Percentiles rank a stretch among this genome's conserved stretches.
Conservation (phyloP, 768 basidiomycete species). For the Cystofilobasidium capitatum region DNA sequence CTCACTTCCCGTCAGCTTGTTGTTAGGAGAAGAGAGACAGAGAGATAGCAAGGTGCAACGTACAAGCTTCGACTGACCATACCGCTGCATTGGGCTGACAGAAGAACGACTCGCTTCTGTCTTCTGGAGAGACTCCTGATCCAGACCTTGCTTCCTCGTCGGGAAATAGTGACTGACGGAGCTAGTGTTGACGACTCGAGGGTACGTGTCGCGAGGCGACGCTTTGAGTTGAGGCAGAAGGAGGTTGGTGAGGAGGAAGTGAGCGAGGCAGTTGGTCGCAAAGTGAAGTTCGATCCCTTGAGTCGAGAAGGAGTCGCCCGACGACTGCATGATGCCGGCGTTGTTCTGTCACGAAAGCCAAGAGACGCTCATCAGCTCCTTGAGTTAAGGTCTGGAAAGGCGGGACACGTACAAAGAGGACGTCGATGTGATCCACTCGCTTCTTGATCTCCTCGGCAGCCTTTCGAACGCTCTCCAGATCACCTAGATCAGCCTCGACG, state of each 20-base stretch:
- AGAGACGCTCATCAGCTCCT: neutral
- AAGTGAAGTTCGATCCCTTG: constrained; percentile 28
- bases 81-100: constrained; percentile 1
- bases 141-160: constrained; percentile 17
- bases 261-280: constrained; percentile 27
- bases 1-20: neutral
- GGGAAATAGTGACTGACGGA: constrained; percentile 10
- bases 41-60: neutral
- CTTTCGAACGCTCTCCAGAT: neutral
- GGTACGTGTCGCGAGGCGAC: constrained; percentile 9
- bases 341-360: constrained; percentile 20
- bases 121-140: constrained; percentile 20
- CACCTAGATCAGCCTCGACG: neutral
- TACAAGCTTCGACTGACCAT: constrained; percentile 29
- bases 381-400: neutral
- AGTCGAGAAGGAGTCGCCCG: constrained; percentile 16
- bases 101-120: neutral
- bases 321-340: constrained; percentile 23
- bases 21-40: neutral
- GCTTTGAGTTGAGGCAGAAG: constrained; percentile 25
- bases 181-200: constrained; percentile 25
- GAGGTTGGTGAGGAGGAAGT: constrained; percentile 25
- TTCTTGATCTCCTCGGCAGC: neutral
- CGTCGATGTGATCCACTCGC: neutral
- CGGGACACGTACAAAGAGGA: neutral